These are phyloP conservation scores for Peronospora farinosa DNA, from an alignment of 352 stramenopile species.

Conservation along the genomic window DNA sequence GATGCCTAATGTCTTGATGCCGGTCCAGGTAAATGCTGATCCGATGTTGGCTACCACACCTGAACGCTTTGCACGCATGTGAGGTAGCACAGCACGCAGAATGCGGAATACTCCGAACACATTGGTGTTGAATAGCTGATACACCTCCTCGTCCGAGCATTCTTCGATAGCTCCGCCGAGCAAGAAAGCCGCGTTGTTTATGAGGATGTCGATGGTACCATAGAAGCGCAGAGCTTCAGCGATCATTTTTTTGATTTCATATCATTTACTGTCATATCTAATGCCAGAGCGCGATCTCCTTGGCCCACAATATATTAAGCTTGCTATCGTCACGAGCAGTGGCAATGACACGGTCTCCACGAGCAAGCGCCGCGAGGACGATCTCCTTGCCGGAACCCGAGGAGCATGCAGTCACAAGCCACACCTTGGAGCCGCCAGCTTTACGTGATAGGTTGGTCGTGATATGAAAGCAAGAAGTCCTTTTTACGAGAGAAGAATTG, in stretches of 20 bases:
- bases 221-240: conserved; percentile 31
- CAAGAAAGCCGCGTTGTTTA: conserved; percentile 47
- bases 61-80: conserved; percentile 37
- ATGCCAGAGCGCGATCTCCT: conserved; percentile 22
- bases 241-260: conserved; percentile 23
- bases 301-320: conserved; percentile 31
- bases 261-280: conserved; percentile 46
- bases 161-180: conserved; percentile 44
- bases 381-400: conserved; percentile 45
- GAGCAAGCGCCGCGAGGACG: conserved; percentile 34
- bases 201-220: conserved; percentile 44
- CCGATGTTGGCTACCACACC: conserved; percentile 44
- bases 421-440: conserved; percentile 29
- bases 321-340: conserved; percentile 35
- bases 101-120: conserved; percentile 35
- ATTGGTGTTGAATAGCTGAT: conserved; percentile 38
- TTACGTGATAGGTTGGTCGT: conserved; percentile 14
- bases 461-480: conserved; percentile 3
- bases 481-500: conserved; percentile 7
- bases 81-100: conserved; percentile 34
- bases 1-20: conserved; percentile 29
- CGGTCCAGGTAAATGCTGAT: conserved; percentile 25
- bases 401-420: conserved; percentile 49
- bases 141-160: conserved; percentile 32
- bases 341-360: conserved; percentile 42